Evolutionary conservation across 1,284 basidiomycete species (phyloP), one percentile per base, ranked within the genome.

Genomic region (Amylostereum areolatum): DNA sequence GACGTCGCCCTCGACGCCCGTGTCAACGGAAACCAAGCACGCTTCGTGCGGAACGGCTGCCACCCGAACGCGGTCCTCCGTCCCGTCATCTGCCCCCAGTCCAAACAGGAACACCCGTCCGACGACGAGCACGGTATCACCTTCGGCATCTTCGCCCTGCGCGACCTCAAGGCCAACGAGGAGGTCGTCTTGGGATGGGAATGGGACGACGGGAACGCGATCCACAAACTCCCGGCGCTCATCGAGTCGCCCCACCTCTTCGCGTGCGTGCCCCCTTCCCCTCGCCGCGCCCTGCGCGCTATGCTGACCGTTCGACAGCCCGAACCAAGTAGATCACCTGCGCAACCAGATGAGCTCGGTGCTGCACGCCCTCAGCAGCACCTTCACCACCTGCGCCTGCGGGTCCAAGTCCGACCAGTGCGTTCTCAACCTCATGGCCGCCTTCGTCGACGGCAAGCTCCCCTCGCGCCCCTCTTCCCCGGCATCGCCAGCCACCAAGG

Each of bases 111-210:
- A 30, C 43, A 35, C 24, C 18, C 11, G 18, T 29, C 47, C 42
- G 62, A 65, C 0, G 69, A 71, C 5, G 66, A 70, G 18, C 68
- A 69, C 3, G 73, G 77, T 27, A 69, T 96, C 1, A 71, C 75
- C 1, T 94, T 97, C 61, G 94, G 85, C 0, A 69, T 97, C 2
- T 97, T 96, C 58, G 91, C 93, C 0, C 65, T 87, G 18, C 69
- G 81, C 12, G 87, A 92, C 56, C 75, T 97, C 52, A 78, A 78
- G 52, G 80, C 81, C 34, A 77, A 86, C 45, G 92, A 96, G 59
- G 96, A 98, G 68, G 81, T 98, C 36, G 83, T 95, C 0, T 67
- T 97, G 0, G 90, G 88, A 0, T 98, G 95, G 93, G 93, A 97
- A 63, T 97, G 94, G 95, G 94, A 97, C 58, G 94, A 97, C 59